Evolutionary conservation across 495 filamentous ascomycete species (phyloP).

Genomic region (Podospora tetraspora): DNA sequence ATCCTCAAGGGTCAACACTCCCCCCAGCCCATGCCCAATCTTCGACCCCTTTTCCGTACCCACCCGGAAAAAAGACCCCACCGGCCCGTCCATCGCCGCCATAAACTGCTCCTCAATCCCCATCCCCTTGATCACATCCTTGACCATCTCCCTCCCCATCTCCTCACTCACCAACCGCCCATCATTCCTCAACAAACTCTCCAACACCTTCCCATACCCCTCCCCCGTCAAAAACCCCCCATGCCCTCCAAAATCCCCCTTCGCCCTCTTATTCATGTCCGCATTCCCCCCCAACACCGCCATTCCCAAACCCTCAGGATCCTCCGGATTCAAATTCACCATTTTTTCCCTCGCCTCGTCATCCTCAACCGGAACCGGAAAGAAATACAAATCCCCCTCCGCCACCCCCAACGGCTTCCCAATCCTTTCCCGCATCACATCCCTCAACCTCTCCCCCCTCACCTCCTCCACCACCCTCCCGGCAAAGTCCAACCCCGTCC

Average conservation of each 20-base stretch:
- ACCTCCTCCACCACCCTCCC: constrained; percentile 25
- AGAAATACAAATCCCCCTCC: constrained; percentile 37
- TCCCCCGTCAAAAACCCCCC: constrained; percentile 12
- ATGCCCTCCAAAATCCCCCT: constrained; percentile 32
- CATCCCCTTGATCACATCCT: constrained; percentile 42
- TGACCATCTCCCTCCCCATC: constrained; percentile 36
- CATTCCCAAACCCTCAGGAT: constrained; percentile 25
- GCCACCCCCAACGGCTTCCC: constrained; percentile 26
- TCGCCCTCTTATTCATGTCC: constrained; percentile 14
- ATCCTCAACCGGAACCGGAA: constrained; percentile 20
- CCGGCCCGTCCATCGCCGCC: constrained; percentile 10
- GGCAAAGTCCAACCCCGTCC: constrained; percentile 29
- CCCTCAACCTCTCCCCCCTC: constrained; percentile 14
- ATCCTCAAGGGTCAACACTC: constrained; percentile 22
- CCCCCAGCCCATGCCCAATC: constrained; percentile 21
- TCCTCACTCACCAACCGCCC: constrained; percentile 18
- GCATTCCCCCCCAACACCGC: constrained; percentile 44
- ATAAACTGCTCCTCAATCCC: constrained; percentile 12
- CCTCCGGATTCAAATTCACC: constrained; percentile 24
- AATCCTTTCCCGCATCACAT: constrained; percentile 21
- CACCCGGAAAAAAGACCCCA: constrained; percentile 26
- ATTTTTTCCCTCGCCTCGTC: constrained; percentile 20
- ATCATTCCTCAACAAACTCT: constrained; percentile 25
- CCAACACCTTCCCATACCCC: constrained; percentile 18
- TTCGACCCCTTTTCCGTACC: constrained; percentile 9